phyloP scores from a whole-genome alignment of 1,284 basidiomycete genomes.

The Ganoderma leucocontextum region DNA sequence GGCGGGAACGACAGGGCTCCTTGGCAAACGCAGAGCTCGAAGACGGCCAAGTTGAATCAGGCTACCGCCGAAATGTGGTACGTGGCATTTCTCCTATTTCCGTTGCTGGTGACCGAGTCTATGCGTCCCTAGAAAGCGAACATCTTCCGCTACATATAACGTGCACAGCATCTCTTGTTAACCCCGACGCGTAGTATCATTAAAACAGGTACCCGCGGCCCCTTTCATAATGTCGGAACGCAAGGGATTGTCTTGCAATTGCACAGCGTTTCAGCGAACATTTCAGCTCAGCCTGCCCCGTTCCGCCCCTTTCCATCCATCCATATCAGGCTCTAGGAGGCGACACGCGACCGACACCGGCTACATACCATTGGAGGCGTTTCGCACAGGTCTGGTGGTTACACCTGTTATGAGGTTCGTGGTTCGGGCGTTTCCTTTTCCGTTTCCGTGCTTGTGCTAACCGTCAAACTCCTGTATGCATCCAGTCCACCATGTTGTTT shows the following conservation, averaged over 20 bases:
- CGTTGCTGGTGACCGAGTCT: neutral
- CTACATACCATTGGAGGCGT: neutral
- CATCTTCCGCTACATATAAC: conserved; percentile 37
- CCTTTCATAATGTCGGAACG: neutral
- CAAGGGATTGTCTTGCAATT: neutral
- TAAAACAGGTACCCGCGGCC: neutral
- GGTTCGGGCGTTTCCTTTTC: neutral
- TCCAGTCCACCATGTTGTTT: neutral
- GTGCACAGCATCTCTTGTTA: neutral
- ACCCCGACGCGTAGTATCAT: neutral
- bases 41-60: conserved; percentile 34
- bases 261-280: neutral
- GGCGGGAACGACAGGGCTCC: conserved; percentile 36
- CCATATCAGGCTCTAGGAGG: neutral
- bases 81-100: neutral
- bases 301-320: neutral
- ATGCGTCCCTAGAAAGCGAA: conserved; percentile 34
- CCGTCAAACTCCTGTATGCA: neutral
- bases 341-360: neutral
- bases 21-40: conserved; percentile 37
- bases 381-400: neutral
- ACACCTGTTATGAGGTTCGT: neutral
- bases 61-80: conserved; percentile 36
- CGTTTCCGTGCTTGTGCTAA: neutral
- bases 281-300: neutral